Percentiles rank a stretch among this genome's conserved stretches.
phyloP scores from a whole-genome alignment of 257 asterid species.

The Dorcoceras hygrometricum region DNA sequence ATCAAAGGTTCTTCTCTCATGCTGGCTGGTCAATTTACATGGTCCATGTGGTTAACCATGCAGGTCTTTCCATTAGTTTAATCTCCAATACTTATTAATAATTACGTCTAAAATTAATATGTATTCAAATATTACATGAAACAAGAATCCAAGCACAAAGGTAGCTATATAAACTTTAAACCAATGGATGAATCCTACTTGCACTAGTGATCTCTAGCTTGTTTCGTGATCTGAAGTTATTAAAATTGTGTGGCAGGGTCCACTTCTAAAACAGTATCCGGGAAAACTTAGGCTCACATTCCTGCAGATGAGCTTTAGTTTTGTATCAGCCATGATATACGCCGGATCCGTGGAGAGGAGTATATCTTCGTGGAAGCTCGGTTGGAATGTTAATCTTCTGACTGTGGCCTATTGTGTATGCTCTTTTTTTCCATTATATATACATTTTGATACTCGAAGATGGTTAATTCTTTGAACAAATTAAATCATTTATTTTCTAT shows the following conservation, averaged over 20 bases:
- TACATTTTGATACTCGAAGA: no score
- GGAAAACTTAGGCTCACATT: conserved; percentile 46
- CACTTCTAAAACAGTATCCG: conserved; percentile 44
- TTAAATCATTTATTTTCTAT: neutral
- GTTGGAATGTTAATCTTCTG: conserved; percentile 46
- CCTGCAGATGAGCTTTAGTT: conserved; percentile 48
- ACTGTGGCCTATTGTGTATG: conserved; percentile 49
- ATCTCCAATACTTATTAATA: no score
- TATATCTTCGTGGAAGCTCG: conserved; percentile 48
- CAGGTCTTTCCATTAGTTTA: conserved; percentile 32
- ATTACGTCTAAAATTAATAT: no score
- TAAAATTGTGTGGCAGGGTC: conserved; percentile 25
- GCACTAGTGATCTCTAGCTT: no score
- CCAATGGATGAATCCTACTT: no score
- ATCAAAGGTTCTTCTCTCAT: conserved; percentile 56
- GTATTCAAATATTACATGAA: no score
- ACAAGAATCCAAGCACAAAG: no score
- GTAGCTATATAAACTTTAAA: no score
- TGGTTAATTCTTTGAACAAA: no score
- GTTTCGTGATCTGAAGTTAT: neutral
- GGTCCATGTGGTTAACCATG: conserved; percentile 57
- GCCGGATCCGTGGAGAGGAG: conserved; percentile 35
- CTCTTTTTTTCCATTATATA: no score
- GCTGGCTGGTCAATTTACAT: conserved; percentile 38
- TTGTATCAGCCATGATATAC: conserved; percentile 37